These are phyloP conservation scores for Colletotrichum filicis DNA, from an alignment of 2,329 filamentous ascomycete species.

Conservation along the genomic window DNA sequence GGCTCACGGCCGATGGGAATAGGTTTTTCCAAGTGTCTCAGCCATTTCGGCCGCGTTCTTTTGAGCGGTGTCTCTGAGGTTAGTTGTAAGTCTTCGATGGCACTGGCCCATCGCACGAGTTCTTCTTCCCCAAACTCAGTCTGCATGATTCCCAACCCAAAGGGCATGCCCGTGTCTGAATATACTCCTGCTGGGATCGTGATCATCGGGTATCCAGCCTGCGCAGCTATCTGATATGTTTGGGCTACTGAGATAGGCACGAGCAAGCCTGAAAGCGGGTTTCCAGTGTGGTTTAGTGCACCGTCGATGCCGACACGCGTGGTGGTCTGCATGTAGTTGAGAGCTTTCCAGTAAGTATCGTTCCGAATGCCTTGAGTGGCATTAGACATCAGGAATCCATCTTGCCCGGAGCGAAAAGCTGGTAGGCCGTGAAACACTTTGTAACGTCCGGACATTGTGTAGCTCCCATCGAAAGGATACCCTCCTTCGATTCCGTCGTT, in stretches of 20 bases:
- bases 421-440: constrained; percentile 52
- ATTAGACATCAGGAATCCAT: constrained; percentile 73
- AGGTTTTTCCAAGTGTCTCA: constrained; percentile 59
- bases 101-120: constrained; percentile 70
- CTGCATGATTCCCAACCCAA: constrained; percentile 66
- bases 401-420: constrained; percentile 76
- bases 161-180: constrained; percentile 63
- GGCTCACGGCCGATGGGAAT: constrained; percentile 45
- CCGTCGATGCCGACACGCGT: constrained; percentile 77
- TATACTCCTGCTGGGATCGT: constrained; percentile 73
- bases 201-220: constrained; percentile 79
- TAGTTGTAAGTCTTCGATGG: constrained; percentile 68
- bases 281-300: constrained; percentile 49
- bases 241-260: constrained; percentile 76
- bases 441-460: background rate
- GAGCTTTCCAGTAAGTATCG: constrained; percentile 73
- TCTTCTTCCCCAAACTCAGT: constrained; percentile 69
- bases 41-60: constrained; percentile 62
- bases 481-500: constrained; percentile 77
- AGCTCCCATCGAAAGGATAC: constrained; percentile 48
- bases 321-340: constrained; percentile 68
- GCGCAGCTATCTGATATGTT: constrained; percentile 75
- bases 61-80: constrained; percentile 53
- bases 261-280: constrained; percentile 68
- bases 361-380: constrained; percentile 69